Percentiles rank a stretch among this genome's conserved stretches.
Evolutionary conservation across 371 early-diverging fungal species (phyloP).

Genomic region (Mortierella sp.): DNA sequence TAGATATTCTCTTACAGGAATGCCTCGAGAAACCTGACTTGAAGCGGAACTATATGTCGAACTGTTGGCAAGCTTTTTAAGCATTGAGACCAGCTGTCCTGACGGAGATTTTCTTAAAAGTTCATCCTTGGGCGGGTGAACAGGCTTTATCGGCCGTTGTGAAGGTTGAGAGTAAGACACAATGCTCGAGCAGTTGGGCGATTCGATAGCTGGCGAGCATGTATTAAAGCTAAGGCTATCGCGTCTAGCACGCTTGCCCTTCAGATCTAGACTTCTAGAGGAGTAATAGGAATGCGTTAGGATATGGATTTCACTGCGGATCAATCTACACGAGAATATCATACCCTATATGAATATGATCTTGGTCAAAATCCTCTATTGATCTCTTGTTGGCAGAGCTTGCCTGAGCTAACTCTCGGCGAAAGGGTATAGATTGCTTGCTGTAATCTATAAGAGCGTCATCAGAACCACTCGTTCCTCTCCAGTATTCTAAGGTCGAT

Average conservation of each 20-base stretch:
- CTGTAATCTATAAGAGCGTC: background rate
- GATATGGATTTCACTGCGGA: background rate
- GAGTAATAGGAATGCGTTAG: background rate
- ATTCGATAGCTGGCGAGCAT: slow-evolving; percentile 17
- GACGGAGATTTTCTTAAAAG: background rate
- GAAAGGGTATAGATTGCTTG: background rate
- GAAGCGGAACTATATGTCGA: slow-evolving; percentile 20
- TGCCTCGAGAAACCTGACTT: slow-evolving; percentile 41
- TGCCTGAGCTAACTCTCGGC: background rate
- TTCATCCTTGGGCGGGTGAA: background rate
- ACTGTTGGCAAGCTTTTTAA: slow-evolving; percentile 19
- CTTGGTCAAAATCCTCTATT: slow-evolving; percentile 4
- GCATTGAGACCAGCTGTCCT: slow-evolving; percentile 10
- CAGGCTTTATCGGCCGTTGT: slow-evolving; percentile 1
- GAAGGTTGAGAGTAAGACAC: slow-evolving; percentile 37
- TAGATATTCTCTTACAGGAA: slow-evolving; percentile 30
- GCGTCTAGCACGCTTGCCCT: slow-evolving; percentile 20
- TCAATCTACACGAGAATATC: background rate
- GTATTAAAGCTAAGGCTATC: slow-evolving; percentile 11
- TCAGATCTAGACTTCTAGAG: slow-evolving; percentile 8
- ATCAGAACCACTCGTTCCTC: background rate
- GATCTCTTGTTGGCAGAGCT: slow-evolving; percentile 8
- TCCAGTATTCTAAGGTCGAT: slow-evolving; percentile 14
- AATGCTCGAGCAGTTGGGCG: slow-evolving; percentile 35
- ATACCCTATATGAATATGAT: background rate